phyloP scores from a whole-genome alignment of 345 rosid species.

The Arabis hirsuta region DNA sequence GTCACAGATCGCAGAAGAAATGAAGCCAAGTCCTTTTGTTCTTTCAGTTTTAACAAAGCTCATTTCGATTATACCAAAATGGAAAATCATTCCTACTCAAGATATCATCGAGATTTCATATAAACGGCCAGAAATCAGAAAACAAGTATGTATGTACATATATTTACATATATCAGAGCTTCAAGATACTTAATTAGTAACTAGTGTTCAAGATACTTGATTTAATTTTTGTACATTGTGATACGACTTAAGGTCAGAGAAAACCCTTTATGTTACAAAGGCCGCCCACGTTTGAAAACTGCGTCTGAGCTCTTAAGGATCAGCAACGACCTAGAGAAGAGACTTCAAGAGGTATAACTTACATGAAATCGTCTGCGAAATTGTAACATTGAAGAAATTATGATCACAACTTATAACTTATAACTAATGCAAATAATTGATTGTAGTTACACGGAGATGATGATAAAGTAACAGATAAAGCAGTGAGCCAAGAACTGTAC shows the following conservation, averaged over 20 bases:
- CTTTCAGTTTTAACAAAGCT: slow-evolving; percentile 51
- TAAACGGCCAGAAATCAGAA: slow-evolving; percentile 60
- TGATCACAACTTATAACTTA: background rate
- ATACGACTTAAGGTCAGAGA: slow-evolving; percentile 54
- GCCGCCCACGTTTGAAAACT: slow-evolving; percentile 75
- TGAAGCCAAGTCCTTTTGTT: slow-evolving; percentile 60
- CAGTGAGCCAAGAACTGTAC: slow-evolving; percentile 60
- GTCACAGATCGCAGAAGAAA: slow-evolving; percentile 65
- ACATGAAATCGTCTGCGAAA: background rate
- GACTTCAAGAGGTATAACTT: slow-evolving; percentile 68
- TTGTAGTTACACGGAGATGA: slow-evolving; percentile 84
- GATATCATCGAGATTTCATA: slow-evolving; percentile 70
- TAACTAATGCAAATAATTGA: background rate
- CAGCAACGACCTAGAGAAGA: slow-evolving; percentile 60
- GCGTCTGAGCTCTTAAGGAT: slow-evolving; percentile 59
- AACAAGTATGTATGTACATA: slow-evolving; percentile 52
- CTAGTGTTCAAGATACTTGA: no score
- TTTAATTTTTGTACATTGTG: slow-evolving; percentile 3
- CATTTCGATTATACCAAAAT: slow-evolving; percentile 58
- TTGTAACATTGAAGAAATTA: background rate
- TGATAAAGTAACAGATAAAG: slow-evolving; percentile 79
- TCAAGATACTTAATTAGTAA: no score
- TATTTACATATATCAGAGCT: background rate
- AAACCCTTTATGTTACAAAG: slow-evolving; percentile 75
- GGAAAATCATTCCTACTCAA: slow-evolving; percentile 61